Evolutionary conservation across 2,329 filamentous ascomycete species (phyloP).

Genomic region (Cryphonectria carpinicola): DNA sequence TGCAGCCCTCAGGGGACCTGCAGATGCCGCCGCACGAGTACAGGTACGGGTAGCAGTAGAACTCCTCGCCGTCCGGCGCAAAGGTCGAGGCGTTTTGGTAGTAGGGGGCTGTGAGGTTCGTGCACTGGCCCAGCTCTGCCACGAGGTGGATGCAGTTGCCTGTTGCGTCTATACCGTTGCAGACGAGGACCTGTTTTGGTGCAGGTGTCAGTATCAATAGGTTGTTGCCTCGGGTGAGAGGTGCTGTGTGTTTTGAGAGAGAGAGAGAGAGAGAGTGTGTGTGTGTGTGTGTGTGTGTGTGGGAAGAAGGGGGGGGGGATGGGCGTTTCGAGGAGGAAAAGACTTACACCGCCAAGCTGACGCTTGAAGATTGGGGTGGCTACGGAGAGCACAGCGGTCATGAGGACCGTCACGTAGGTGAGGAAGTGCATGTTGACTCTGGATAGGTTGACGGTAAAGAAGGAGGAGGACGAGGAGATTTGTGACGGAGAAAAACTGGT

Average conservation of each 20-base stretch:
- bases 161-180: slow-evolving; percentile 54
- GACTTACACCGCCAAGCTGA: slow-evolving; percentile 52
- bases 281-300: background rate
- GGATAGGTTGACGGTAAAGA: background rate
- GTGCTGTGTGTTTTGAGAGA: background rate
- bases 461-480: background rate
- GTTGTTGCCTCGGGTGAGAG: background rate
- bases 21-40: slow-evolving; percentile 48
- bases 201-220: background rate
- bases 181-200: slow-evolving; percentile 49
- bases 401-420: slow-evolving; percentile 12
- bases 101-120: slow-evolving; percentile 49
- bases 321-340: background rate
- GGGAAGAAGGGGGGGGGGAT: background rate
- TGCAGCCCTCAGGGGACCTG: slow-evolving; percentile 57
- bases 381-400: slow-evolving; percentile 25
- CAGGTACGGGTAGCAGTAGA: slow-evolving; percentile 52
- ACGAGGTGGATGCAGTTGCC: slow-evolving; percentile 50
- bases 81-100: slow-evolving; percentile 52
- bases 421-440: slow-evolving; percentile 23
- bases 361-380: slow-evolving; percentile 43
- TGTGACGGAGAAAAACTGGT: background rate
- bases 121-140: slow-evolving; percentile 49
- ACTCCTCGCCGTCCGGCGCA: slow-evolving; percentile 53
- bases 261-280: background rate